Base-by-base conservation (phyloP, 768 basidiomycete genomes). In the Podaxis pistillaris region DNA sequence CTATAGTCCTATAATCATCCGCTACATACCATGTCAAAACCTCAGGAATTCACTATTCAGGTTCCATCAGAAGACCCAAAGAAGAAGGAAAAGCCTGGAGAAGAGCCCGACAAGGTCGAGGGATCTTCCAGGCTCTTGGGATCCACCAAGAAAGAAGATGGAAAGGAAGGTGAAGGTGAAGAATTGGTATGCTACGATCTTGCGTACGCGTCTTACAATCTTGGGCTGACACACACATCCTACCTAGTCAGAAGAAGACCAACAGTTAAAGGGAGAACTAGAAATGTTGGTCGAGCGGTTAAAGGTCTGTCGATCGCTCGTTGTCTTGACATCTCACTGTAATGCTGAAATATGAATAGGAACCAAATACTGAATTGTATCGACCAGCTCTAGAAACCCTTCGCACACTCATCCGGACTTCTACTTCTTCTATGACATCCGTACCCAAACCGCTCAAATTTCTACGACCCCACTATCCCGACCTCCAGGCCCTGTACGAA, bases 391-490 rank as follows among this genome's bases (percentile, higher is more conserved):
- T 99, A 13, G 96, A 99, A 78, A 94, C 94, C 3, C 83, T 99
- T 9, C 86, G 96, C 53, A 94, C 91, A 6, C 81, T 98, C 47
- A 98, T 98, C 70, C 84, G 94, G 70, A 98, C 96, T 5, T 95
- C 95, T 11, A 99, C 97, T 3, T 96, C 93, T 15, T 97, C 95
- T 5, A 98, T 99, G 96, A 99, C 97, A 11, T 96, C 94, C 24
- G 96, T 99, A 9, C 97, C 97, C 1, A 98, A 99, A 79, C 97
- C 97, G 30, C 83, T 99, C 62, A 99, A 99, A 78, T 99, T 99
- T 77, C 84, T 99, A 33, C 89, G 95, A 60, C 96, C 95, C 37
- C 90, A 94, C 72, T 99, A 96, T 73, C 91, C 90, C 53, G 88
- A 86, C 62, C 83, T 96, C 46, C 91, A 95, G 74, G 80, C 80